phyloP scores from a whole-genome alignment of 2,329 filamentous ascomycete genomes.

The Dactylellina haptotyla region DNA sequence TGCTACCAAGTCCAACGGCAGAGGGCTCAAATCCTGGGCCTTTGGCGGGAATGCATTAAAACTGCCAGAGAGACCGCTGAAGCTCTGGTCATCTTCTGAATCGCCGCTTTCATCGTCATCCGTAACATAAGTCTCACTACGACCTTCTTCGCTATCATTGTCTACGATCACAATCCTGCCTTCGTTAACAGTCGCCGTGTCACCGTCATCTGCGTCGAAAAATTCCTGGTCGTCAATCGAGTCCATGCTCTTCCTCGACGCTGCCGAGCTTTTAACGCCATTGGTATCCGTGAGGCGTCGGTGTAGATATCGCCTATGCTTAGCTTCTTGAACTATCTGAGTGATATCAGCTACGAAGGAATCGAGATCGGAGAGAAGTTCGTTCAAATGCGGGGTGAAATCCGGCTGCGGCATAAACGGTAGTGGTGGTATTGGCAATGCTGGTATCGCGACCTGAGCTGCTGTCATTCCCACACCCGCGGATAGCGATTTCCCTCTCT shows the following conservation, averaged over 20 bases:
- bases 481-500: slow-evolving; percentile 53
- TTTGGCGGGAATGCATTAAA: slow-evolving; percentile 67
- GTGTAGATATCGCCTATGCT: slow-evolving; percentile 74
- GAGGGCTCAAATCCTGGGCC: slow-evolving; percentile 69
- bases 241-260: slow-evolving; percentile 76
- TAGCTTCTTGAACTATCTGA: slow-evolving; percentile 78
- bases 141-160: slow-evolving; percentile 54
- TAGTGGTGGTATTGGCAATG: slow-evolving; percentile 58
- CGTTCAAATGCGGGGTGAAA: slow-evolving; percentile 80
- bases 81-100: slow-evolving; percentile 69
- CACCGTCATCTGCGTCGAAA: slow-evolving; percentile 81
- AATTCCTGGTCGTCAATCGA: slow-evolving; percentile 87
- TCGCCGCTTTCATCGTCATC: slow-evolving; percentile 69
- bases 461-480: slow-evolving; percentile 50
- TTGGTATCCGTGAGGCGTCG: slow-evolving; percentile 60
- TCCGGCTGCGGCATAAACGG: slow-evolving; percentile 67
- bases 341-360: slow-evolving; percentile 84
- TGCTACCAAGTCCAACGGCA: slow-evolving; percentile 75
- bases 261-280: slow-evolving; percentile 26
- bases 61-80: slow-evolving; percentile 64
- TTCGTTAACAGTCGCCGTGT: slow-evolving; percentile 61
- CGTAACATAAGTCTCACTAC: slow-evolving; percentile 73
- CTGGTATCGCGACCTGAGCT: slow-evolving; percentile 40
- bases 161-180: slow-evolving; percentile 57
- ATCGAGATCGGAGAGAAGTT: slow-evolving; percentile 85